Base-by-base conservation (phyloP, 441 rosid species). In the Syzygium malaccense region DNA sequence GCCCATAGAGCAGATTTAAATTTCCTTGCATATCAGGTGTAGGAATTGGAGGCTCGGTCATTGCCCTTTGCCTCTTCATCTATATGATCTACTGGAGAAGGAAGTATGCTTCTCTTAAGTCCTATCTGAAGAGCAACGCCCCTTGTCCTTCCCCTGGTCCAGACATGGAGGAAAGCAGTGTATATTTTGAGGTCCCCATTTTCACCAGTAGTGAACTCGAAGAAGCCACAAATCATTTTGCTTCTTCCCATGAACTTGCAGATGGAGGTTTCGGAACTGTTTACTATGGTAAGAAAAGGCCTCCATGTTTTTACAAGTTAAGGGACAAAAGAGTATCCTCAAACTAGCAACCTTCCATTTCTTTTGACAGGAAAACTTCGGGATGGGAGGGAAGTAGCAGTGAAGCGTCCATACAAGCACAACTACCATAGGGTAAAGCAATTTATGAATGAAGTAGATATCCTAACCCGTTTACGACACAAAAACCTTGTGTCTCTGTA, bases 241-340 rank as follows among this genome's bases (percentile, higher is more conserved):
- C 91, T 71, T 49, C 89, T 51, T 90, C 91, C 5, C 92, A 90
- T 49, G 94, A 94, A 88, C 93, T 97, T 23, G 99, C 93, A 66
- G 93, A 93, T 89, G 98, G 98, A 84, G 99, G 98, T 66, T 97
- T 92, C 55, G 99, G 98, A 80, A 91, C 95, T n/a, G 98, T 96
- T 3, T 95, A 94, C 89, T 89, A 91, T 3, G 96, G 98, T 95
- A 91, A 90, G 91, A 68, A 41, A 4, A n/a, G 33, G 71, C 12
- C 7, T 33, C 54, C 23, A 23, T 7, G 64, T 20, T 18, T 84
- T 18, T 19, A 20, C 48, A 4, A 78, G 32, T 62, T 51, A 10
- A 64, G 48, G 54, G 30, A 33, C 17, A 55, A 33, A 54, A 7
- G 32, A 1, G 53, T 57, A 41, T 41, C 66, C 28, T 30, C 10